Conservation (phyloP, 148 eudicot genomes). For the Simmondsia chinensis region DNA sequence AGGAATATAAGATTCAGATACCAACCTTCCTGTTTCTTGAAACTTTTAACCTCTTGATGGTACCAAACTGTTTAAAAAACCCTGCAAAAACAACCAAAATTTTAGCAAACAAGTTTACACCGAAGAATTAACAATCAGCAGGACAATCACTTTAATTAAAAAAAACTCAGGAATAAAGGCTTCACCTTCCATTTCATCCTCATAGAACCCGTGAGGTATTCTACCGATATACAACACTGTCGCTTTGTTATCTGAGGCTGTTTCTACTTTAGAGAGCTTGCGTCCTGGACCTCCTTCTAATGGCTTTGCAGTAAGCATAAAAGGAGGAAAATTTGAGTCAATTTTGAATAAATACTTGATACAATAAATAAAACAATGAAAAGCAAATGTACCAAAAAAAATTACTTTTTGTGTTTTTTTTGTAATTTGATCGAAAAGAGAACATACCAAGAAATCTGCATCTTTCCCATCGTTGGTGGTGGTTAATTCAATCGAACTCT, state of each 20-base stretch:
- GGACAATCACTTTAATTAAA: not conserved
- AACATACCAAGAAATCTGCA: constrained; percentile 56
- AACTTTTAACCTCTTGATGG: constrained; percentile 54
- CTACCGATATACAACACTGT: constrained; percentile 75
- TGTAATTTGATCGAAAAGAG: too few relatives aligned
- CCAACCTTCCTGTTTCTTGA: constrained; percentile 68
- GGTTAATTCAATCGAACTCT: constrained; percentile 18
- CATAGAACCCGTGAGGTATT: constrained; percentile 92
- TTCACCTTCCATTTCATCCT: constrained; percentile 83
- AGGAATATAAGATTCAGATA: not conserved
- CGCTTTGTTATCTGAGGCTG: constrained; percentile 34
- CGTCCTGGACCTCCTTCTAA: constrained; percentile 73
- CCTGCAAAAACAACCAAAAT: constrained; percentile 23
- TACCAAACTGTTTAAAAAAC: constrained; percentile 81
- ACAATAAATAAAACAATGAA: not conserved
- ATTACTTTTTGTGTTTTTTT: too few relatives aligned
- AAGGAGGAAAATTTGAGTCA: not conserved
- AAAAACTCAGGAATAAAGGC: not conserved
- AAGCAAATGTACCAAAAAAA: too few relatives aligned
- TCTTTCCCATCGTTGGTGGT: constrained; percentile 16
- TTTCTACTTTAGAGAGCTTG: constrained; percentile 24
- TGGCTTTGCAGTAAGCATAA: constrained; percentile 25
- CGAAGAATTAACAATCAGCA: not conserved
- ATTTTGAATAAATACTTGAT: not conserved
- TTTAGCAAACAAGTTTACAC: not conserved